Evolutionary conservation across 1,284 basidiomycete species (phyloP), one percentile per base, ranked within the genome.

Genomic region (Sphaerobolus stellatus): DNA sequence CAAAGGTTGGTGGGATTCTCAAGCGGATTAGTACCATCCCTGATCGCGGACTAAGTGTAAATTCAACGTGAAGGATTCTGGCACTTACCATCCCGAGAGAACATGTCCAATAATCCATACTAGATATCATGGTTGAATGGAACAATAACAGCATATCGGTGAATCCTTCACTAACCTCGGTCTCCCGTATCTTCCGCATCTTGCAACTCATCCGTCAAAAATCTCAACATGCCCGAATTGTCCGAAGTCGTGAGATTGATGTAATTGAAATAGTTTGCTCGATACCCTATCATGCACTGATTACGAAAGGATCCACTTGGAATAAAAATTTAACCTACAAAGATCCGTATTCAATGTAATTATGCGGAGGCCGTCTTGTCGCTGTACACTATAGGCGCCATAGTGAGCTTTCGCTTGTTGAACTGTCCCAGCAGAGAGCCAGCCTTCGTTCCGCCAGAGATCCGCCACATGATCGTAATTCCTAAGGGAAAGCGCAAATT

Each of bases 41-140:
- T 56, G 44, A 48, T 27, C 22, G 31, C 22, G 14, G 16, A 24
- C 34, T n/a, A 24, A 27, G 24, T 11, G 18, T 28, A 30, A 3
- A 14, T 47, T 27, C 25, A 27, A 13, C n/a, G 3, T 33, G 16
- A n/a, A 44, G 27, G 25, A 52, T 45, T 4, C 4, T 14, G 11
- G 16, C 6, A 25, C 18, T 28, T 6, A 56, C 86, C 90, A 92
- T 18, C 90, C 90, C 18, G 77, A 78, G 7, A 87, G 67, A 28
- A 92, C 90, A 65, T 92, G 89, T 1, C 88, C 90, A 1, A 92
- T 71, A 56, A 92, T 88, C 86, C 87, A 92, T 0, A 83, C 90
- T 88, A 47, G 8, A 57, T 48, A 29, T n/a, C n/a, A n/a, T n/a
- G n/a, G n/a, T n/a, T n/a, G n/a, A n/a, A n/a, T n/a, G n/a, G n/a